Evolutionary conservation across 169 alveolate genomes (phyloP), one percentile per base, ranked within the genome.

Genomic region (Babesia bovis): DNA sequence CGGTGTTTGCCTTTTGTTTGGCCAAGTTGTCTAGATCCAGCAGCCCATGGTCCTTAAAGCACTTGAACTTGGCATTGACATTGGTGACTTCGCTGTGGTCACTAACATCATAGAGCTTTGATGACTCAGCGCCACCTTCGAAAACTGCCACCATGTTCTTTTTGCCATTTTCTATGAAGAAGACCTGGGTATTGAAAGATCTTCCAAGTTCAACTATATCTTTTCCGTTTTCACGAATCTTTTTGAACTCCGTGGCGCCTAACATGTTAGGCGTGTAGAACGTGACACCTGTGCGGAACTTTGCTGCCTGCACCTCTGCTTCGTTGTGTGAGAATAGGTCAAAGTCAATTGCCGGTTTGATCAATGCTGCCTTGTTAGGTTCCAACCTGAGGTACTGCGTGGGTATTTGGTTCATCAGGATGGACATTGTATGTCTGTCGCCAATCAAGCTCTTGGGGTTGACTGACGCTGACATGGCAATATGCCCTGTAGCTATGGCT

Each of bases 131-230:
- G 21, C 57, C 65, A 28, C 38, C 77, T 42, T 68, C 55, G 21
- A 40, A 23, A 13, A 63, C 36, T 28, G 30, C 61, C 2, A 35
- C 42, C 58, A 63, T 6, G 35, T 12, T 63, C 45, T 25, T 49
- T 19, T 36, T 25, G 0, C 32, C 60, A 23, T 26, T 7, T 28
- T 78, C 83, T 41, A 63, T 40, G 38, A 51, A 41, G 26, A 78
- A 44, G 15, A 78, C 53, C 67, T 78, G 86, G 10, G 86, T 63
- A 60, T 69, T 67, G 36, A 40, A 25, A 33, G 71, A 50, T 12
- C 19, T 28, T 30, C 25, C 17, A 26, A 78, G 17, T 41, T 30
- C 40, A 9, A 58, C 19, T 3, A 52, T 7, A 2, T 30, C 28
- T 1, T 40, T 38, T 10, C n/a, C 17, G 60, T 21, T 21, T 19